These are phyloP conservation scores for Leccinum proximum DNA, from an alignment of 1,284 basidiomycete genomes.

Conservation along the genomic window DNA sequence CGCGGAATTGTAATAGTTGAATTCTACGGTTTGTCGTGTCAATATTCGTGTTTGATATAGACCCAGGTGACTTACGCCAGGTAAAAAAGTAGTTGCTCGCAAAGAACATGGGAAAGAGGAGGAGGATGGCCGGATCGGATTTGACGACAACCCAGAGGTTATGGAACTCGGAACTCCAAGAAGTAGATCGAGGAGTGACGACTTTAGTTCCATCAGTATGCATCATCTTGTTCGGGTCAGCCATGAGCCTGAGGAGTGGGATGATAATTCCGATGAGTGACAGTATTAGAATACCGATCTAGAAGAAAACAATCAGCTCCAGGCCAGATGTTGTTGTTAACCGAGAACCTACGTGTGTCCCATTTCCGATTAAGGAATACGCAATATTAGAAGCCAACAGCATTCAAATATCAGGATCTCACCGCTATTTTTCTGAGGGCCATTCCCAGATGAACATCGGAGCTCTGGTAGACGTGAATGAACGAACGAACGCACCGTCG, in stretches of 20 bases:
- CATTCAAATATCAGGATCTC: background rate
- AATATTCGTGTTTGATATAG: background rate
- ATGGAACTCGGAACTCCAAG: slow-evolving; percentile 34
- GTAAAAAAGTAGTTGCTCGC: slow-evolving; percentile 37
- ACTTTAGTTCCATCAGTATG: slow-evolving; percentile 36
- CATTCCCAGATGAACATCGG: background rate
- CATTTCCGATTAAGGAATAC: slow-evolving; percentile 23
- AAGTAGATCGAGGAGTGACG: slow-evolving; percentile 29
- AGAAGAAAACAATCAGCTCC: background rate
- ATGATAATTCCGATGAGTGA: slow-evolving; percentile 31
- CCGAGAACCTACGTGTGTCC: slow-evolving; percentile 29
- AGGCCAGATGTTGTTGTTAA: background rate
- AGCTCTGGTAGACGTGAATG: background rate
- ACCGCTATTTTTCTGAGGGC: slow-evolving; percentile 17
- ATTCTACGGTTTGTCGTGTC: slow-evolving; percentile 18
- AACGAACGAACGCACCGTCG: slow-evolving; percentile 22
- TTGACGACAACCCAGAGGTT: slow-evolving; percentile 31
- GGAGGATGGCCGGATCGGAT: slow-evolving; percentile 34
- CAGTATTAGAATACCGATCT: slow-evolving; percentile 34
- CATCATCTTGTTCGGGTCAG: slow-evolving; percentile 34
- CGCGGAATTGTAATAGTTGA: slow-evolving; percentile 37
- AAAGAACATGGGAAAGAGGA: slow-evolving; percentile 38
- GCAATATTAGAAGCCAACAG: background rate
- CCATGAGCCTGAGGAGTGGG: slow-evolving; percentile 35
- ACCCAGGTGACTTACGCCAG: slow-evolving; percentile 27